Evolutionary conservation across 805 yeast species (phyloP).

Genomic region (Metschnikowia aberdeeniae): DNA sequence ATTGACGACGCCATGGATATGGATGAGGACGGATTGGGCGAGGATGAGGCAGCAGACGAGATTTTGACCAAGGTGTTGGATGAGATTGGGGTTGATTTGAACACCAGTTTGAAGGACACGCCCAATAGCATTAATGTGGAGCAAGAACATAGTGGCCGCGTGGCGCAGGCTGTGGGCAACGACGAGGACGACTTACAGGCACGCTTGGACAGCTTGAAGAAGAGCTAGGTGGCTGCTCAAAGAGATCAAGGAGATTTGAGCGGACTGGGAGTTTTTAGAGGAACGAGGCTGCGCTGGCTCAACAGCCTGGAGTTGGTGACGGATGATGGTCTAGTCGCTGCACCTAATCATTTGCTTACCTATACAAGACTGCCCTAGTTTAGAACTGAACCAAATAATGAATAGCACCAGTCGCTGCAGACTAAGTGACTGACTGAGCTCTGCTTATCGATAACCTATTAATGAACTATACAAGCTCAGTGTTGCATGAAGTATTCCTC

Average conservation of each 20-base stretch:
- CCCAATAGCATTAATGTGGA: constrained; percentile 33
- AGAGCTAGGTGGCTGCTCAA: neutral
- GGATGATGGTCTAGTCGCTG: no score
- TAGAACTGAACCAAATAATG: no score
- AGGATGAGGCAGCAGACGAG: constrained; percentile 87
- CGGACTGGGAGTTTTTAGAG: no score
- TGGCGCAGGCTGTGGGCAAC: constrained; percentile 55
- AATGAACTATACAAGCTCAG: no score
- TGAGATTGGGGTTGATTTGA: constrained; percentile 89
- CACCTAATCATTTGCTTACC: no score
- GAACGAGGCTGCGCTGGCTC: no score
- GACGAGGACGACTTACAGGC: constrained; percentile 88
- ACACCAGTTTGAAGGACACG: constrained; percentile 43
- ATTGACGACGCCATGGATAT: constrained; percentile 95
- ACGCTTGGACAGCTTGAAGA: constrained; percentile 74
- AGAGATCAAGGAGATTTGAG: neutral
- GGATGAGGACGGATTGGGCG: constrained; percentile 66
- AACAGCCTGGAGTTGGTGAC: no score
- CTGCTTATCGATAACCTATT: no score
- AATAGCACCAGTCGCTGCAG: no score
- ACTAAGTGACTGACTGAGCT: no score
- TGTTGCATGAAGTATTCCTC: no score
- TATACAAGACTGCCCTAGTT: no score
- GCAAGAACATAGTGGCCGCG: constrained; percentile 23
- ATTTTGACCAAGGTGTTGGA: constrained; percentile 88